Evolutionary conservation across 257 asterid genomes (phyloP).

Genomic region (Ilex asprella): DNA sequence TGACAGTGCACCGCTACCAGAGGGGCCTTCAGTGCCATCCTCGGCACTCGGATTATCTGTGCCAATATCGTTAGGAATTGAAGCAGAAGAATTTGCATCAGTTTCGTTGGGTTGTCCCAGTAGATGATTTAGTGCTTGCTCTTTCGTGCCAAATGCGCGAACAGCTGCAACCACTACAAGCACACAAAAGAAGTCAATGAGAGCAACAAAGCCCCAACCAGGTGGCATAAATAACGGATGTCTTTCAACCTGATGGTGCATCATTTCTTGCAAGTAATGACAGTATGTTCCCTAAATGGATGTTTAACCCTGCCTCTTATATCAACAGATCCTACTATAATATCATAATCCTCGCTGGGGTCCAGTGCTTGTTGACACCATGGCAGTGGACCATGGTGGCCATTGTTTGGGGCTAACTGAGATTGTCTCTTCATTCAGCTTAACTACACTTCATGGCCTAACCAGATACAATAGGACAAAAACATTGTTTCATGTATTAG

Average conservation of each 20-base stretch:
- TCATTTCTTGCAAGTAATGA: neutral
- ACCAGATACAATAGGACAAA: too few species aligned
- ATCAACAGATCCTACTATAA: too few species aligned
- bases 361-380: too few species aligned
- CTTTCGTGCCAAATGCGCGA: slow-evolving; percentile 36
- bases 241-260: neutral
- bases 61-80: neutral
- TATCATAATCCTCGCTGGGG: too few species aligned
- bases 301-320: too few species aligned
- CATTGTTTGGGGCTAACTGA: too few species aligned
- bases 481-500: neutral
- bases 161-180: slow-evolving; percentile 55
- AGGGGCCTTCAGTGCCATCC: slow-evolving; percentile 6
- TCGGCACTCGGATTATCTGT: slow-evolving; percentile 9
- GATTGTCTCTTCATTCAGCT: too few species aligned
- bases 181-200: neutral
- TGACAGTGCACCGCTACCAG: slow-evolving; percentile 12
- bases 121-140: slow-evolving; percentile 44
- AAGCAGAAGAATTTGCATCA: slow-evolving; percentile 7
- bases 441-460: too few species aligned
- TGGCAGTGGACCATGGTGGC: too few species aligned
- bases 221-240: neutral
- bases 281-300: neutral
- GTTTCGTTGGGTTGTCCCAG: slow-evolving; percentile 25
- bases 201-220: neutral